These are phyloP conservation scores for Dendrocalamus latiflorus DNA, from an alignment of 202 grass and related monocot genomes.

Conservation along the genomic window DNA sequence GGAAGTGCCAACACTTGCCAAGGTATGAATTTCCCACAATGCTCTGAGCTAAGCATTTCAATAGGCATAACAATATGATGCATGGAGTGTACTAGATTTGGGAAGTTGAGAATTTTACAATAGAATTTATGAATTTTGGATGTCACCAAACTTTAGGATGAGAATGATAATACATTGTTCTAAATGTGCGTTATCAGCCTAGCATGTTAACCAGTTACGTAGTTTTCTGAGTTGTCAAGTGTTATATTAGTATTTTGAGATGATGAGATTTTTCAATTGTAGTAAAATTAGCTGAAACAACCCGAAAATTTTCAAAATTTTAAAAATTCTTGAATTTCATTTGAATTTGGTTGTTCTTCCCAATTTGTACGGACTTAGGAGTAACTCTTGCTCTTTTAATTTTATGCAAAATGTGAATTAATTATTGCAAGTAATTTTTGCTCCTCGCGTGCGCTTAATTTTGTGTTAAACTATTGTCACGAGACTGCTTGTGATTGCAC, in stretches of 20 bases:
- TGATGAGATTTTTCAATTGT: too few species aligned
- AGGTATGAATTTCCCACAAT: constrained; percentile 41
- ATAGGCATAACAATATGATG: not conserved
- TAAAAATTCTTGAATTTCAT: too few species aligned
- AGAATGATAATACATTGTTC: not conserved
- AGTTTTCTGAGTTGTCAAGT: not conserved
- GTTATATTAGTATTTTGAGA: not conserved
- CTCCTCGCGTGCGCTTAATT: too few species aligned
- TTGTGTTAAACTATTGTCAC: too few species aligned
- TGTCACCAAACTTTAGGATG: not conserved
- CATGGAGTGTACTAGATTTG: not conserved
- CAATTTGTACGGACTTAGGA: too few species aligned
- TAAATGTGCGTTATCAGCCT: not conserved
- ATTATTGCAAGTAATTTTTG: too few species aligned
- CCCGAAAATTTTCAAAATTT: too few species aligned
- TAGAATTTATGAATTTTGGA: not conserved
- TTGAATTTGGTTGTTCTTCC: too few species aligned
- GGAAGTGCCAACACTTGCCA: constrained; percentile 46
- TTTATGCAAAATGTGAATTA: too few species aligned
- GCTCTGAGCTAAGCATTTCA: not conserved
- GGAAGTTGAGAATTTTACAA: not conserved
- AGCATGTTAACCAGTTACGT: not conserved
- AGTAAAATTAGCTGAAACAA: too few species aligned
- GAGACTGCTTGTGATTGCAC: too few species aligned
- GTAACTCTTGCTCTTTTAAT: too few species aligned